Base-by-base conservation (phyloP, 2,329 filamentous ascomycete species). In the Fusarium hostae region DNA sequence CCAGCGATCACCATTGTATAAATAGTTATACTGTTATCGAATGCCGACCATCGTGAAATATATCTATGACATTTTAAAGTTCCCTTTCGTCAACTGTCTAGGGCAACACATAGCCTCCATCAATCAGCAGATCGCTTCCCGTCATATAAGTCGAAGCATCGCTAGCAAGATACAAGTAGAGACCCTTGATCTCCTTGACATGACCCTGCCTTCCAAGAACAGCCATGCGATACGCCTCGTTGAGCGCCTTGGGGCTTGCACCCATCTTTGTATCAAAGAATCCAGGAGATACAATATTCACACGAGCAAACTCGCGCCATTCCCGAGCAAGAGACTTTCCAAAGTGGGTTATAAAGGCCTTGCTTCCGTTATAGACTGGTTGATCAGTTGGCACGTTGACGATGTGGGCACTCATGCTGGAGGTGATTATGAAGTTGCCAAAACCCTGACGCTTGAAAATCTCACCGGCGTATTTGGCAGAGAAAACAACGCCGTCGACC, bases 171-270 rank as follows among this genome's bases (percentile, higher is more conserved):
- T 87, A 87, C 40, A 88, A 78, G 70, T 87, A 88, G 18, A 86
- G 78, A 9, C 88, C 89, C 84, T 91, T 91, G 70, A 91, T 82
- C 82, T 91, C 89, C 82, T 89, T 90, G 6, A 89, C 88, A 75
- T 91, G 86, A 30, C 87, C 89, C 68, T 90, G 85, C 66, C 89
- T 85, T 40, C 88, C 85, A 20, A 87, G 72, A 3, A 82, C 81
- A 1, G 86, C 81, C 86, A 88, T 87, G 2, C 84, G 75, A 47
- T 84, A 81, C 2, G 82, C 84, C 74, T 88, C 86, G 22, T 87
- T 83, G 11, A 84, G 68, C 4, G 81, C 81, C 5, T 62, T 45
- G 0, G 82, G 81, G 20, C 82, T 78, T 1, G 86, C 86, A 0
- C 86, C 85, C 82, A 89, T 86, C 71, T 58, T 72, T 1, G 87